Base-by-base conservation (phyloP, 2,329 filamentous ascomycete genomes). In the Aureobasidium uvarum region DNA sequence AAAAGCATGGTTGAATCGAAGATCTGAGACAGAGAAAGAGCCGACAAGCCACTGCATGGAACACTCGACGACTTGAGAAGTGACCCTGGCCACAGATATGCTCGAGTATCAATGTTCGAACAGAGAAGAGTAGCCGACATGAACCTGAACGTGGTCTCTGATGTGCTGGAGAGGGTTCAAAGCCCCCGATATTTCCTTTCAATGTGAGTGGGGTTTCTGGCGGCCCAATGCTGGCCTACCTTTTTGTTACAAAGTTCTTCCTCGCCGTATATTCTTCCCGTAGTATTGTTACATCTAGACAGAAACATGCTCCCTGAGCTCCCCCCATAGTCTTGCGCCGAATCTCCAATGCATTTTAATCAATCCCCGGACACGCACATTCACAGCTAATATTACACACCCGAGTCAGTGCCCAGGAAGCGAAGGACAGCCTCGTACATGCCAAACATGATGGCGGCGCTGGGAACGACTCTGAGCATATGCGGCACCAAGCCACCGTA, bases 361-460 rank as follows among this genome's bases (percentile, higher is more conserved):
- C 28, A 36, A 51, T 16, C 28, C 20, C 8, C 8, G 3, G 18
- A 51, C 10, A 33, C 6, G 3, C 14, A 2, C 50, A 36, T 36
- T 16, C 33, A 20, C 10, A 38, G 55, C 16, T 36, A 43, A 11
- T 18, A 28, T 56, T 39, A 56, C 52, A 77, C 73, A 63, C 77
- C 77, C 65, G 78, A 78, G 56, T 74, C 78, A 67, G 80, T 77
- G 3, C 81, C 81, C 46, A 83, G 68, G 14, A 78, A 72, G 71
- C 78, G 79, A 65, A 83, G 70, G n/a, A 82, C 79, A n/a, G 75
- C 78, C 69, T 83, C 81, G 64, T 82, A 96, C 81, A 95, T 95
- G 77, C 92, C 92, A 76, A 97, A 96, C 90, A 96, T 97, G 76
- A 98, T 96, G 70, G 91, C 92, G 8, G 94, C 92, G 71, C 90